phyloP scores from a whole-genome alignment of 78 protist genomes.

The Speleostelium caveatum region DNA sequence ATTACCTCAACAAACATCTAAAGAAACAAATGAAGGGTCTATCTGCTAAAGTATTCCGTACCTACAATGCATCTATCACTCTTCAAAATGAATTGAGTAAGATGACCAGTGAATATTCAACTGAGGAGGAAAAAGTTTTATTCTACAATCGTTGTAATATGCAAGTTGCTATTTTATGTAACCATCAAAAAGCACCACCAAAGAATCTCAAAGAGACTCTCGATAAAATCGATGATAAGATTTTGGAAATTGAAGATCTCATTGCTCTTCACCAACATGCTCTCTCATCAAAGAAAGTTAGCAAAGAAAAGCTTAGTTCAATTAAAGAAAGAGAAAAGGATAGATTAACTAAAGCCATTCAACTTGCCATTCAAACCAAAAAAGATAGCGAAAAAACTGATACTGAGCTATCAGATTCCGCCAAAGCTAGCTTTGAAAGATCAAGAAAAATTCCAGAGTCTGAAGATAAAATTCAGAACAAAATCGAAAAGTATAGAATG shows the following conservation, averaged over 20 bases:
- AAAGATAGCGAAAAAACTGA: conserved; percentile 34
- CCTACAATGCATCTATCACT: conserved; percentile 98
- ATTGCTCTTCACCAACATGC: not conserved
- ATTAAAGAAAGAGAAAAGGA: conserved; percentile 41
- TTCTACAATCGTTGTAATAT: conserved; percentile 94
- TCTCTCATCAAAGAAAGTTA: not conserved
- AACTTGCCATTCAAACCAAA: not conserved
- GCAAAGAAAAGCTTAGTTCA: not conserved
- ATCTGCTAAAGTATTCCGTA: conserved; percentile 99
- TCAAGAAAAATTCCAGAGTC: conserved; percentile 38
- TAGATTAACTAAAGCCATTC: conserved; percentile 19
- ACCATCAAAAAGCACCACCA: conserved; percentile 97
- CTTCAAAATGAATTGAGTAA: conserved; percentile 86
- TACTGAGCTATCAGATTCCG: conserved; percentile 19
- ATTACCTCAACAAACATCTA: conserved; percentile 92
- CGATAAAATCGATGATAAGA: conserved; percentile 61
- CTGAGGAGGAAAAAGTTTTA: conserved; percentile 83
- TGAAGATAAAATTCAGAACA: conserved; percentile 8
- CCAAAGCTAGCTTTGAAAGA: conserved; percentile 31
- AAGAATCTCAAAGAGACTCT: conserved; percentile 57
- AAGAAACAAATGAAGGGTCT: conserved; percentile 94
- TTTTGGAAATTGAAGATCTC: conserved; percentile 30
- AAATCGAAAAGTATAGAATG: conserved; percentile 20
- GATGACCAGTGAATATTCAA: conserved; percentile 24
- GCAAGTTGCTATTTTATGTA: conserved; percentile 98